phyloP scores from a whole-genome alignment of 805 yeast genomes.

The Metschnikowia anglica region DNA sequence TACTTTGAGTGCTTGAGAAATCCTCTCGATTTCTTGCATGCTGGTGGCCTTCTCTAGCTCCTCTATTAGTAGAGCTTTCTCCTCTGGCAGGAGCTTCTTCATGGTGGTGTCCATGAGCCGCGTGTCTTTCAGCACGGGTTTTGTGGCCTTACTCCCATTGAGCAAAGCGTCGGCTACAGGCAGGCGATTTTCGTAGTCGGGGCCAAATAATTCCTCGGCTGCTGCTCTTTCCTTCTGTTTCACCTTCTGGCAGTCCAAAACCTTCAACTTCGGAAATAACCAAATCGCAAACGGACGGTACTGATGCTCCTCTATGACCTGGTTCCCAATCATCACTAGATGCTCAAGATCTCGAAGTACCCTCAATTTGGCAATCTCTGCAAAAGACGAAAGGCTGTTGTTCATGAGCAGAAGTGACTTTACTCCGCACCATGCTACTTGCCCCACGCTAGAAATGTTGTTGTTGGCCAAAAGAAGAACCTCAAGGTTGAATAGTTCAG shows the following conservation, averaged over 20 bases:
- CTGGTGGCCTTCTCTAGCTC: slow-evolving; percentile 63
- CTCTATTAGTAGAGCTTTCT: slow-evolving; percentile 48
- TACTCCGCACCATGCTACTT: slow-evolving; percentile 33
- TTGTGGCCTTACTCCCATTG: slow-evolving; percentile 3
- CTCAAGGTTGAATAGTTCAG: slow-evolving; percentile 40
- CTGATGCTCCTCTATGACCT: slow-evolving; percentile 46
- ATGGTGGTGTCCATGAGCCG: slow-evolving; percentile 37
- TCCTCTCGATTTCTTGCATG: slow-evolving; percentile 69
- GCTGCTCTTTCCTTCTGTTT: slow-evolving; percentile 50
- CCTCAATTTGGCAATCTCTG: slow-evolving; percentile 29
- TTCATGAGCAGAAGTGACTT: slow-evolving; percentile 50
- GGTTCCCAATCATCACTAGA: slow-evolving; percentile 59
- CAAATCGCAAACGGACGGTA: slow-evolving; percentile 63
- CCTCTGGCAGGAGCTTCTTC: slow-evolving; percentile 53
- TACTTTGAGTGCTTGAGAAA: slow-evolving; percentile 43
- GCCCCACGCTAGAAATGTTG: slow-evolving; percentile 43
- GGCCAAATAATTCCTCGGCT: slow-evolving; percentile 46
- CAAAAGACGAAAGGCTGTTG: slow-evolving; percentile 49
- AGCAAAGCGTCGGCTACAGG: slow-evolving; percentile 31
- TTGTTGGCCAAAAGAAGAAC: slow-evolving; percentile 66
- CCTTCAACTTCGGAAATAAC: slow-evolving; percentile 58
- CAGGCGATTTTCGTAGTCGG: slow-evolving; percentile 23
- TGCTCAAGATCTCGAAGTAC: slow-evolving; percentile 20
- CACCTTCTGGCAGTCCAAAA: slow-evolving; percentile 69
- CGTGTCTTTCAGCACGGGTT: slow-evolving; percentile 23